Base-by-base conservation (phyloP, 73 alveolate genomes). In the Uronychia binucleata region DNA sequence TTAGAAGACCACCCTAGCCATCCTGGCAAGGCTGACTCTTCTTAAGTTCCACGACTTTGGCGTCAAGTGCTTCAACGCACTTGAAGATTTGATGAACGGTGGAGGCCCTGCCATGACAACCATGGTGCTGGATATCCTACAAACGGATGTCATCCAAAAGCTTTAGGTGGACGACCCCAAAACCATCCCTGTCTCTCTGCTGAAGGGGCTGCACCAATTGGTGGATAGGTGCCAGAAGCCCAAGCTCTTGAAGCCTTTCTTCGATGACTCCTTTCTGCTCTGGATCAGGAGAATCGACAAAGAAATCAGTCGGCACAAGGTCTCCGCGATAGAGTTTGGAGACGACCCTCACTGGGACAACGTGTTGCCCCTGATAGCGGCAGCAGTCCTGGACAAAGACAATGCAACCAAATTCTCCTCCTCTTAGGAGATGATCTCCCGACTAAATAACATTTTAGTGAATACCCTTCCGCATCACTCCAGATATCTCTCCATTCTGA, bases 31-130 rank as follows among this genome's bases (percentile, higher is more conserved):
- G 60, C 83, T 87, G 0, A 78, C 93, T 1, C 33, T 87, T 57
- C 74, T 87, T 26, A 87, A 87, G 76, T 87, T 80, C 81, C 83
- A 79, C 74, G 93, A 87, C 59, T 87, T 87, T 80, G 93, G 93
- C 14, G 87, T 87, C 19, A 27, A 81, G 25, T 87, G 93, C 78
- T 87, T 78, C 77, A 74, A 87, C 27, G 77, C 93, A 19, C 79
- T 87, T 1, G 83, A 87, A 80, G 93, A 87, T 31, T 27, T 87
- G 74, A 87, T 87, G 93, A 84, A 79, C 1, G 85, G 85, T 11
- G 67, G 67, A 1, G 93, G 93, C n/a, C 30, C 77, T 60, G 89
- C 80, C 28, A 78, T 87, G 89, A 86, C 80, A 58, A 85, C 59
- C 46, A 31, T 74, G 57, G 93, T 87, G 1, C 60, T 74, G 14